A percentile compares a stretch with the other conserved stretches of the same genome.
These are phyloP conservation scores for Pyropia yezoensis DNA, from an alignment of 23 red algal species.

Conservation along the genomic window DNA sequence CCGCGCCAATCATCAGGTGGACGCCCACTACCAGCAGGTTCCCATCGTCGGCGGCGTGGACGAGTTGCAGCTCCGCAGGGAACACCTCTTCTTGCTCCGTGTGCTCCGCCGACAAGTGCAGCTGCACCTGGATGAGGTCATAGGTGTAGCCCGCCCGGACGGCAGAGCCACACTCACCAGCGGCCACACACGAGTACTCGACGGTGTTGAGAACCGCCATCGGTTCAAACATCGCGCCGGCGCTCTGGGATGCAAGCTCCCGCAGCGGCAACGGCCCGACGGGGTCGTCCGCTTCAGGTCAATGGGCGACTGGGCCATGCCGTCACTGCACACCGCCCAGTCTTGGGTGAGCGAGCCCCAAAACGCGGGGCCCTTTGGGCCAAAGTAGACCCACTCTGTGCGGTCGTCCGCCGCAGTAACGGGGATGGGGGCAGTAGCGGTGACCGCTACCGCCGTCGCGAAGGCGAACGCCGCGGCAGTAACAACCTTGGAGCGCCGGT, in stretches of 20 bases:
- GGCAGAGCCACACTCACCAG: not conserved
- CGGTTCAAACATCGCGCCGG: not conserved
- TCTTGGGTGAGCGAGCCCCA: not conserved
- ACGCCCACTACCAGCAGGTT: conserved; percentile 19
- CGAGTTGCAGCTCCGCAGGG: conserved; percentile 54
- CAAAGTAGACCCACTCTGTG: not conserved
- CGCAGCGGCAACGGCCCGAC: no score
- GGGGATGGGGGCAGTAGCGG: no score
- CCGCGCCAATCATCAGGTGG: not conserved
- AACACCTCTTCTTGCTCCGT: conserved; percentile 26
- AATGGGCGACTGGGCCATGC: not conserved
- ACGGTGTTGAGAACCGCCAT: not conserved
- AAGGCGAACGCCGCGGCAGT: no score
- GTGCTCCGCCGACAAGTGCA: conserved; percentile 53
- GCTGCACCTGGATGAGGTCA: conserved; percentile 29
- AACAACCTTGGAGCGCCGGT: no score
- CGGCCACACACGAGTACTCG: not conserved
- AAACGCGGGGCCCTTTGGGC: not conserved
- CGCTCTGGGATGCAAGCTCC: not conserved
- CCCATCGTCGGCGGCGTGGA: conserved; percentile 47
- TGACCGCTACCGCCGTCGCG: no score
- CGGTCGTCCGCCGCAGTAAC: no score
- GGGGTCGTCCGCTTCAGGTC: not conserved
- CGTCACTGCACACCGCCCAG: not conserved
- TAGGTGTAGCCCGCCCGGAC: conserved; percentile 8